These are phyloP conservation scores for Boletus sensibilis DNA, from an alignment of 768 basidiomycete species.

Conservation along the genomic window DNA sequence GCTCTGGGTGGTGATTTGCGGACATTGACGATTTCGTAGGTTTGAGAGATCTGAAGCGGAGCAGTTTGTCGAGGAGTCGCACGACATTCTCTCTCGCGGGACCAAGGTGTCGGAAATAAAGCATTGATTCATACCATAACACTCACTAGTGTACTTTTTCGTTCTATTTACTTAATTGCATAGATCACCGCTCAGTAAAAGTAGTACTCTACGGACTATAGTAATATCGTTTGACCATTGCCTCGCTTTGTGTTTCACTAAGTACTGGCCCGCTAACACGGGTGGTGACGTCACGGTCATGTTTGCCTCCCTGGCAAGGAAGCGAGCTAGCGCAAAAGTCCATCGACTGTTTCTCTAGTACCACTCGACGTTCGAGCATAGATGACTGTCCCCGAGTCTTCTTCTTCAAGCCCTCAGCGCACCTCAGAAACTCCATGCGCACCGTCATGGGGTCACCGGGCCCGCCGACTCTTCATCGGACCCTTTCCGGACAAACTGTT, in stretches of 20 bases:
- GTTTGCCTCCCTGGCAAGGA: not conserved
- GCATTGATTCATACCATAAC: constrained; percentile 17
- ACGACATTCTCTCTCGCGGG: constrained; percentile 45
- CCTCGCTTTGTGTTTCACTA: not conserved
- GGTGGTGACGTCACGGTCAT: constrained; percentile 29
- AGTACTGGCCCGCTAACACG: not conserved
- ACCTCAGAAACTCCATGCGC: not conserved
- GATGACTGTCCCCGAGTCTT: constrained; percentile 14
- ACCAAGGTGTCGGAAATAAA: constrained; percentile 27
- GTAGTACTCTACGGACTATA: not conserved
- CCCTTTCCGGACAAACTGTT: constrained; percentile 69
- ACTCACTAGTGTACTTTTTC: constrained; percentile 3
- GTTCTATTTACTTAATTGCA: constrained; percentile 8
- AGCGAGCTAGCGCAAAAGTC: not conserved
- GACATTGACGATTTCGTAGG: constrained; percentile 37
- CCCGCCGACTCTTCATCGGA: constrained; percentile 67
- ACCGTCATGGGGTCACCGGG: constrained; percentile 19
- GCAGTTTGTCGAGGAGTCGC: constrained; percentile 60
- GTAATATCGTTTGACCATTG: constrained; percentile 1
- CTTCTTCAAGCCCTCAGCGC: not conserved
- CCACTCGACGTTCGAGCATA: not conserved
- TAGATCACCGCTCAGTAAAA: constrained; percentile 22
- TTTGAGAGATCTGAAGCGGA: constrained; percentile 70
- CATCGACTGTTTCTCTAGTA: not conserved
- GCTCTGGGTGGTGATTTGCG: constrained; percentile 1